These are phyloP conservation scores for Cryoendolithus antarcticus DNA, from an alignment of 2,329 filamentous ascomycete species.

Conservation along the genomic window DNA sequence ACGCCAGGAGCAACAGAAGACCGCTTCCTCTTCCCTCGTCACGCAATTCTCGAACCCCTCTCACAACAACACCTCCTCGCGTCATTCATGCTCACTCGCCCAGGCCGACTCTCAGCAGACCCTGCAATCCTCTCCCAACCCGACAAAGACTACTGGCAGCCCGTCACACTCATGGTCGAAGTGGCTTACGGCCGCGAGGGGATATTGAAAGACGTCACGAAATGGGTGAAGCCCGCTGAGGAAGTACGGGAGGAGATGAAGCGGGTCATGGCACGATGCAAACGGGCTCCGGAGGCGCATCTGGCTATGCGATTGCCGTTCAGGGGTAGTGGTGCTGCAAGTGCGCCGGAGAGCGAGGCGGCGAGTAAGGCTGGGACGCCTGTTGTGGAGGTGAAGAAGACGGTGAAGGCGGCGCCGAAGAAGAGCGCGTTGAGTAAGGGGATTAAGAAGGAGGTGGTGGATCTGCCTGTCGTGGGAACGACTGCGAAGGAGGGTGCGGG, in stretches of 20 bases:
- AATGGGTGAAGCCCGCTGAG: conserved; percentile 42
- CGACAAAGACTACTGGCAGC: conserved; percentile 61
- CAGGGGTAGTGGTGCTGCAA: conserved; percentile 12
- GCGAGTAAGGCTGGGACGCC: conserved; percentile 16
- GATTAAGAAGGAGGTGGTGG: too few species aligned
- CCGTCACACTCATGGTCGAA: conserved; percentile 49
- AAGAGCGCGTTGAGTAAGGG: too few species aligned
- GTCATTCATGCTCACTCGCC: conserved; percentile 66
- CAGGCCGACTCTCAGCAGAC: conserved; percentile 46
- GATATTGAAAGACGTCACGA: conserved; percentile 42
- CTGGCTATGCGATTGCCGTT: conserved; percentile 43
- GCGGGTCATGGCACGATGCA: conserved; percentile 43
- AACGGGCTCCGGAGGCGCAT: conserved; percentile 42
- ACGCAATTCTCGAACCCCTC: conserved; percentile 61
- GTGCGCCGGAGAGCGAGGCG: conserved; percentile 9
- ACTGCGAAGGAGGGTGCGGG: too few species aligned
- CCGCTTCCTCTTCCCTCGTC: conserved; percentile 66
- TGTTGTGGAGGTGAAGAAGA: conserved; percentile 3
- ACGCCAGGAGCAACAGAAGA: conserved; percentile 50
- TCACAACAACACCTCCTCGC: conserved; percentile 45
- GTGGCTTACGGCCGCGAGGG: conserved; percentile 40
- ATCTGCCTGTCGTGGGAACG: too few species aligned
- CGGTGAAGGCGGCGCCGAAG: not conserved
- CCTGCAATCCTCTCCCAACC: conserved; percentile 21
- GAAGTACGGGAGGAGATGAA: conserved; percentile 45